Evolutionary conservation across 768 basidiomycete genomes (phyloP).

Genomic region (Serendipita indica): DNA sequence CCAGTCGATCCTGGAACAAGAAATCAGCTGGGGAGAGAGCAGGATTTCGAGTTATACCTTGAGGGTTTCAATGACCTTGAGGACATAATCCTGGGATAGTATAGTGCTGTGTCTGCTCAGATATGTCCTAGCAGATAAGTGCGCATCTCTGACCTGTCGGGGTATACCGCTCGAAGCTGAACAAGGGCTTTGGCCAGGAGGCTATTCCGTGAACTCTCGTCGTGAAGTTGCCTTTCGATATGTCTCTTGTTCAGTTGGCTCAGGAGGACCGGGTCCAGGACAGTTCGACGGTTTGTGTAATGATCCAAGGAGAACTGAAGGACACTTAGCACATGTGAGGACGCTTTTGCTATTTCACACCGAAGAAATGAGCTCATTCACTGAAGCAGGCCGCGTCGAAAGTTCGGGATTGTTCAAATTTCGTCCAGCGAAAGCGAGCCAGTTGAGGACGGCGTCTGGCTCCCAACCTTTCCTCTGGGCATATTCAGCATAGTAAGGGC

Average conservation of each 20-base stretch:
- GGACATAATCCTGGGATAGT: constrained; percentile 37
- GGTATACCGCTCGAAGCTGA: constrained; percentile 41
- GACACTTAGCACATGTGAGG: too few species aligned
- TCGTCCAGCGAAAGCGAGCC: constrained; percentile 92
- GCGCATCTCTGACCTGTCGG: constrained; percentile 37
- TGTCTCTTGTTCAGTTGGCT: constrained; percentile 83
- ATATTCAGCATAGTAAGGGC: neutral
- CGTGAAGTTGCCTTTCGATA: constrained; percentile 41
- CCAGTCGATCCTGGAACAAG: neutral
- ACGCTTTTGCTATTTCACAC: too few species aligned
- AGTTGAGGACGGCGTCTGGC: constrained; percentile 76
- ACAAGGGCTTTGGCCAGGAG: constrained; percentile 42
- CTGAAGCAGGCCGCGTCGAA: constrained; percentile 15
- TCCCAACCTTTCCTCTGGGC: constrained; percentile 75
- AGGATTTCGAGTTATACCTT: constrained; percentile 30
- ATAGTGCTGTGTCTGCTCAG: neutral
- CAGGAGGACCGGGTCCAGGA: constrained; percentile 65
- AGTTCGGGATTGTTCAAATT: constrained; percentile 27
- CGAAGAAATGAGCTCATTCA: neutral
- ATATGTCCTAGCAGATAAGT: neutral
- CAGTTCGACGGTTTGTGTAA: constrained; percentile 71
- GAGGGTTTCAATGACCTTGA: constrained; percentile 43
- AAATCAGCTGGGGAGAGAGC: constrained; percentile 9
- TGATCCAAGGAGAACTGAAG: constrained; percentile 67
- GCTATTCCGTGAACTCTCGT: constrained; percentile 33